Base-by-base conservation (phyloP, 2,329 filamentous ascomycete species). In the Magnaporthiopsis rhizophila region DNA sequence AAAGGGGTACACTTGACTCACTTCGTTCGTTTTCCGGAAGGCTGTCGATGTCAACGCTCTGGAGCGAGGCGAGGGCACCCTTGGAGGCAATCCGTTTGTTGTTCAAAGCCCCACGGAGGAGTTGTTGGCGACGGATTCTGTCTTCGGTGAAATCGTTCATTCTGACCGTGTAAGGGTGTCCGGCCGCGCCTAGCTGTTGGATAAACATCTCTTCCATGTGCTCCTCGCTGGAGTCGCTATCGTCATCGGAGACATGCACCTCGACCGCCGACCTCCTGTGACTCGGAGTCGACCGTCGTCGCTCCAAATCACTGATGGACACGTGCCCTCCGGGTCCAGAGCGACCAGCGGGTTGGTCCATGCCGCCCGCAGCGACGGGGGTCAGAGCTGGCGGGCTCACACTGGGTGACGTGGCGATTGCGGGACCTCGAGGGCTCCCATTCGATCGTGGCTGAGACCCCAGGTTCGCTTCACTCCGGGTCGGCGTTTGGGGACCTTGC, bases 21-120 rank as follows among this genome's bases (percentile, higher is more conserved):
- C 83, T 80, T 69, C 74, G 76, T 66, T 85, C 82, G 57, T 70
- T 74, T 59, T 81, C 77, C 0, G 78, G 70, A 2, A 86, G 71
- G 11, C 77, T 78, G 0, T 76, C 70, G 21, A 83, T 71, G 6
- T 78, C 70, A 4, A 86, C 78, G 61, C 73, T 78, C 66, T 82
- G 72, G 3, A 86, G 72, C 7, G 80, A 78, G 15, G 74, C 72
- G 15, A 85, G 71, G 3, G 81, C 81, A 21, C 70, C 72, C 66
- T 74, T 79, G 0, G 81, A 83, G 3, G 81, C 81, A 8, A 83
- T 77, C 67, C 78, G 74, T 69, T 80, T 81, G 56, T 72, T 78
- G 0, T 74, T 69, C 28, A 78, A 65, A 9, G 77, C 73, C 21
- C 81, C 81, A 58, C 82, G 79, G 45, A 81, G 68, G 7, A 83